Conservation (phyloP, 2,329 filamentous ascomycete genomes). For the Iodosphaeria phyllophila region DNA sequence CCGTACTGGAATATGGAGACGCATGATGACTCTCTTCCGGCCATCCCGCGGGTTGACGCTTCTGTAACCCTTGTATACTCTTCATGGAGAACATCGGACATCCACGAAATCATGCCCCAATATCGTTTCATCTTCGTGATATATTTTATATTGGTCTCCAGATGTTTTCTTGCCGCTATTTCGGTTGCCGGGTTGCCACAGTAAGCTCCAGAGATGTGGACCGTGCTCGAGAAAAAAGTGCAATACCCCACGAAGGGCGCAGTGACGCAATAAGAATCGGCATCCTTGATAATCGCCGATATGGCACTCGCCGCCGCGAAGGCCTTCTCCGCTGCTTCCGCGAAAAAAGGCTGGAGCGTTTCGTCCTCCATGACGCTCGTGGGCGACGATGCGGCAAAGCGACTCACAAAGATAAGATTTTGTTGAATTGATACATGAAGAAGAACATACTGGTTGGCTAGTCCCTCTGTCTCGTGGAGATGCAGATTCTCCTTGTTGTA, state of each 20-base stretch:
- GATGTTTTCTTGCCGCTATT: slow-evolving; percentile 60
- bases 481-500: slow-evolving; percentile 72
- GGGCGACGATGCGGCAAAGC: slow-evolving; percentile 62
- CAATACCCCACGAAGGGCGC: slow-evolving; percentile 92
- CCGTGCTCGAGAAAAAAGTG: slow-evolving; percentile 79
- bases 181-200: slow-evolving; percentile 65
- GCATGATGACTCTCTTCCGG: too few species aligned
- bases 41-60: too few species aligned
- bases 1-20: slow-evolving; percentile 87
- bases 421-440: slow-evolving; percentile 82
- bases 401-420: slow-evolving; percentile 75
- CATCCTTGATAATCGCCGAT: slow-evolving; percentile 65
- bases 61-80: slow-evolving; percentile 46
- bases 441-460: slow-evolving; percentile 83
- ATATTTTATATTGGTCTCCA: slow-evolving; percentile 77
- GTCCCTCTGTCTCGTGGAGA: slow-evolving; percentile 64
- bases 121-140: slow-evolving; percentile 89
- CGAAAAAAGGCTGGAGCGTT: slow-evolving; percentile 61
- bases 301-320: slow-evolving; percentile 75
- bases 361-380: slow-evolving; percentile 46
- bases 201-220: slow-evolving; percentile 87
- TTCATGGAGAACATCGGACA: slow-evolving; percentile 81
- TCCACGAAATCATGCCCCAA: slow-evolving; percentile 97
- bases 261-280: slow-evolving; percentile 61
- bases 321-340: slow-evolving; percentile 55